phyloP scores from a whole-genome alignment of 345 rosid genomes.

The Balakata baccata region DNA sequence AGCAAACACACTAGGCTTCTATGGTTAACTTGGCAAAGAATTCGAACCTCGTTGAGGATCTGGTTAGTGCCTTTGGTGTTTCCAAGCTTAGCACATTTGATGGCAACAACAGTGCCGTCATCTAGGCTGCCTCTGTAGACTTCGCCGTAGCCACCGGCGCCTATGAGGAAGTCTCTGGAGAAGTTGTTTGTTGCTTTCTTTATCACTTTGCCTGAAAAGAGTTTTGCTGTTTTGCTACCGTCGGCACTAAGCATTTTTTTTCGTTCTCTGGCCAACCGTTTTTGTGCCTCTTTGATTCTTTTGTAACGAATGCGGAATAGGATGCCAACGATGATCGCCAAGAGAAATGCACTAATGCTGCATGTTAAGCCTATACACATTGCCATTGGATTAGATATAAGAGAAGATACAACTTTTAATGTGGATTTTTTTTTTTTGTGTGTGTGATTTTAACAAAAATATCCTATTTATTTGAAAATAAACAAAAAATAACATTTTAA shows the following conservation, averaged over 20 bases:
- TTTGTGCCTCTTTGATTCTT: slow-evolving; percentile 27
- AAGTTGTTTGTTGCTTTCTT: slow-evolving; percentile 44
- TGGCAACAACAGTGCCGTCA: slow-evolving; percentile 45
- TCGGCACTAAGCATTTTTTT: slow-evolving; percentile 36
- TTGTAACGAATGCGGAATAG: not conserved
- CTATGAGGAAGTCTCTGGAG: slow-evolving; percentile 40
- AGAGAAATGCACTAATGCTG: not conserved
- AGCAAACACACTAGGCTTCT: slow-evolving; percentile 40
- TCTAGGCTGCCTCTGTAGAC: slow-evolving; percentile 41
- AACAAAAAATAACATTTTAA: no score
- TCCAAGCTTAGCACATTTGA: slow-evolving; percentile 54
- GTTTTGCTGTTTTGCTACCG: slow-evolving; percentile 32
- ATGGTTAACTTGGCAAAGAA: slow-evolving; percentile 54
- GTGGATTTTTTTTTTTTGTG: no score
- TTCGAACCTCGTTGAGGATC: slow-evolving; percentile 49
- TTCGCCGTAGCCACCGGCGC: slow-evolving; percentile 52
- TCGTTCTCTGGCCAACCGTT: slow-evolving; percentile 31
- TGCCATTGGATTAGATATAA: no score
- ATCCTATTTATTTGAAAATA: no score
- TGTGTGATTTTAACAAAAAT: no score
- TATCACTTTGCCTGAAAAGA: slow-evolving; percentile 37
- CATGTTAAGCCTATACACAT: no score
- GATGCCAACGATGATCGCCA: not conserved
- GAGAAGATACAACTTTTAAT: no score
- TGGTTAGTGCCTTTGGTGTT: slow-evolving; percentile 47